Conservation (phyloP, 306 rosid species). For the Quercus wislizeni region DNA sequence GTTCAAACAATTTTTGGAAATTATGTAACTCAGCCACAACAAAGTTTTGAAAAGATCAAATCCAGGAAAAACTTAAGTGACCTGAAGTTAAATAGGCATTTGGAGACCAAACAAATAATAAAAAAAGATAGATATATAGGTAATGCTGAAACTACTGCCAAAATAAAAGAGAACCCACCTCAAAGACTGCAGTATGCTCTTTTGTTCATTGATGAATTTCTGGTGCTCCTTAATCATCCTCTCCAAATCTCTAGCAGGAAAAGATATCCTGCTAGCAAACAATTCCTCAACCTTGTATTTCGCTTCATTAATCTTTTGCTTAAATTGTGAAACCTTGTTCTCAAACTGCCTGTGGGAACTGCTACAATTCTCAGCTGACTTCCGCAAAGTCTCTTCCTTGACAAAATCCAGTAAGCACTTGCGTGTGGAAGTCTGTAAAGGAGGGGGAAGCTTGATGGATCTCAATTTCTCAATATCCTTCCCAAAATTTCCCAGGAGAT, state of each 20-base stretch:
- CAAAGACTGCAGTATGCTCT: slow-evolving; percentile 92
- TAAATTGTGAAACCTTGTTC: slow-evolving; percentile 79
- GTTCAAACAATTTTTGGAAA: neutral
- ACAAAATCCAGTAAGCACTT: slow-evolving; percentile 89
- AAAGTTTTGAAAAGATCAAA: slow-evolving; percentile 9
- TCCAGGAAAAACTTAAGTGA: neutral
- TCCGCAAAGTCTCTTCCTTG: slow-evolving; percentile 82
- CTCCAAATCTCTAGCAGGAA: slow-evolving; percentile 50
- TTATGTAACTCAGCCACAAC: neutral
- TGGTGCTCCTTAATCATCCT: slow-evolving; percentile 62
- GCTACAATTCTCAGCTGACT: slow-evolving; percentile 72
- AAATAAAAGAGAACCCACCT: slow-evolving; percentile 53
- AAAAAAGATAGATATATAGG: neutral
- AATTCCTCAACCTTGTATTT: slow-evolving; percentile 74
- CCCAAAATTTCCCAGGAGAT: slow-evolving; percentile 72
- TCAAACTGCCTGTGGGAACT: slow-evolving; percentile 89
- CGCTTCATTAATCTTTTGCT: slow-evolving; percentile 63
- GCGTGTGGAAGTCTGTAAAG: slow-evolving; percentile 54
- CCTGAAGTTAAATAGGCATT: neutral
- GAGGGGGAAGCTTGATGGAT: slow-evolving; percentile 72
- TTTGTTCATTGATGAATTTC: slow-evolving; percentile 62
- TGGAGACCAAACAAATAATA: slow-evolving; percentile 3
- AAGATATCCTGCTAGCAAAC: slow-evolving; percentile 46
- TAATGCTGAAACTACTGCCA: neutral
- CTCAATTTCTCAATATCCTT: slow-evolving; percentile 74